Conservation (phyloP, 768 basidiomycete genomes). For the Kwoniella shandongensis region DNA sequence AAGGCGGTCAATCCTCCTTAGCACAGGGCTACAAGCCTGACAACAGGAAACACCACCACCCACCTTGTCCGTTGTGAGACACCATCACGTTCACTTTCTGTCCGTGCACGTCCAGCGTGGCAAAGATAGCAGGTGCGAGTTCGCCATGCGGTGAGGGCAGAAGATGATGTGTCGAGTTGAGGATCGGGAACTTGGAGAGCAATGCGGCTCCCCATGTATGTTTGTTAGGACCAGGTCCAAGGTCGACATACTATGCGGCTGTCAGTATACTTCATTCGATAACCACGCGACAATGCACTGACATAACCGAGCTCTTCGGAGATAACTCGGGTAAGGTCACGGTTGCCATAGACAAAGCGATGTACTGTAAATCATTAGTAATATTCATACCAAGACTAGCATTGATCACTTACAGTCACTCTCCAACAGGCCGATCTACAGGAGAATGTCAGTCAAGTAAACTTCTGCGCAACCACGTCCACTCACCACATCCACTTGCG, state of each 20-base stretch:
- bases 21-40: too few species aligned
- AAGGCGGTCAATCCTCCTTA: too few species aligned
- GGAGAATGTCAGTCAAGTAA: not conserved
- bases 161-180: conserved; percentile 79
- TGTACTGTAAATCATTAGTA: conserved; percentile 48
- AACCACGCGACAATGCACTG: conserved; percentile 43
- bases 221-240: conserved; percentile 81
- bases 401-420: conserved; percentile 68
- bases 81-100: conserved; percentile 78
- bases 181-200: conserved; percentile 86
- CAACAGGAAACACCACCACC: too few species aligned
- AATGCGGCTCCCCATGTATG: conserved; percentile 88
- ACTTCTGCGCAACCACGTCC: not conserved
- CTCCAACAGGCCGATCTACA: conserved; percentile 67
- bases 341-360: conserved; percentile 75
- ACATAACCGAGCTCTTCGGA: conserved; percentile 80
- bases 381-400: not conserved
- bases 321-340: conserved; percentile 78
- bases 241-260: conserved; percentile 68
- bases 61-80: conserved; percentile 87
- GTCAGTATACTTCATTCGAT: not conserved
- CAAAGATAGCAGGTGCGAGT: conserved; percentile 85
- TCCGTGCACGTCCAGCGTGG: conserved; percentile 75
- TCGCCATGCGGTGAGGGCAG: conserved; percentile 76
- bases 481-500: conserved; percentile 75